Base-by-base conservation (phyloP, 1,284 basidiomycete genomes). In the Inonotus obliquus region DNA sequence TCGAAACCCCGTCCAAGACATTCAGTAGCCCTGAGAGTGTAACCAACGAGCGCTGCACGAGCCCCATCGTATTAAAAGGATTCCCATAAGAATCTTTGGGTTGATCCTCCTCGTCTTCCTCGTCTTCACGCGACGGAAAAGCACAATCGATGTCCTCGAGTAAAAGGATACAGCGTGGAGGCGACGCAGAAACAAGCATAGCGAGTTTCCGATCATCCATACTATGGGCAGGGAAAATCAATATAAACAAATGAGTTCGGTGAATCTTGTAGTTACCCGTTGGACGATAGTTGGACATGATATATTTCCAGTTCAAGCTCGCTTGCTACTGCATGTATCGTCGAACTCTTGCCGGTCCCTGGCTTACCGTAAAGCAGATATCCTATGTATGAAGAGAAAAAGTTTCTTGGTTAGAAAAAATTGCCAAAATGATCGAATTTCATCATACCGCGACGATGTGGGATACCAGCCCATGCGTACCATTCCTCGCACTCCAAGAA, bases 231-330 rank as follows among this genome's bases (percentile, higher is more conserved):
- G 14, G 27, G 2, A 21, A 29, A 39, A 9, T 51, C 25, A 52
- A 54, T 23, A 37, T 37, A 29, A 9, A 29, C 21, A 23, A 9
- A 38, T 37, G 44, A 44, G 19, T 7, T n/a, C 25, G 23, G 56
- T 25, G 25, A 47, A 14, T 27, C 37, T 13, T 2, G n/a, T 2
- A 72, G 77, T 45, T 66, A 82, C 80, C 75, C 77, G 29, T 74
- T 71, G 23, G 80, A 75, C 0, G 82, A 76, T 3, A 87, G 72
- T 1, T 81, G 82, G 7, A 87, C 67, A 0, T 80, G 75, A 63
- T 83, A 86, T 21, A 86, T 82, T 65, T 85, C 83, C 11, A 86
- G 73, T 19, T 79, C 77, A 2, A 86, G 75, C 69, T 83, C 83
- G 2, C 83, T 80, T 2, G 85, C 83, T 39, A 87, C 69, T 2